phyloP scores from a whole-genome alignment of 495 filamentous ascomycete species.

The Penicillium riverlandense region DNA sequence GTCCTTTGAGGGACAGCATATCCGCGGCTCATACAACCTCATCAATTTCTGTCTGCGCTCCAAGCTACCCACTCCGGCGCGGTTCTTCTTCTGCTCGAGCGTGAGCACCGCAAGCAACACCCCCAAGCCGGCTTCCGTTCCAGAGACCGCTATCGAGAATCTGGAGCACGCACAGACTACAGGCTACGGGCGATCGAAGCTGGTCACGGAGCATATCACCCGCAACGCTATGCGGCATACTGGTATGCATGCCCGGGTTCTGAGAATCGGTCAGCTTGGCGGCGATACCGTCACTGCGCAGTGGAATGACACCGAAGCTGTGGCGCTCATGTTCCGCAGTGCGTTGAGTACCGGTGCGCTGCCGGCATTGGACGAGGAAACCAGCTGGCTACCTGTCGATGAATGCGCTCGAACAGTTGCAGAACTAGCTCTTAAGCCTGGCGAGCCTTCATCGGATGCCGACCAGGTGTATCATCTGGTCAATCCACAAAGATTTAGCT shows the following conservation, averaged over 20 bases:
- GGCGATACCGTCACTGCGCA: constrained; percentile 48
- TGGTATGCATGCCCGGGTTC: constrained; percentile 27
- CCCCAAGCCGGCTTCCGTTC: constrained; percentile 26
- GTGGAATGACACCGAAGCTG: constrained; percentile 60
- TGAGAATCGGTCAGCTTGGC: constrained; percentile 58
- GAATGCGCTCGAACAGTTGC: constrained; percentile 22
- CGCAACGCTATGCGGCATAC: constrained; percentile 31
- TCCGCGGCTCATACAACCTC: constrained; percentile 52
- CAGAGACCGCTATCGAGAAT: constrained; percentile 40
- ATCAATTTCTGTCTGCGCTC: constrained; percentile 46
- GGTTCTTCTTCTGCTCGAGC: constrained; percentile 57
- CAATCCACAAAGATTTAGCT: constrained; percentile 43
- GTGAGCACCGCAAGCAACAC: constrained; percentile 39
- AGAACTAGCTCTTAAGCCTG: constrained; percentile 10
- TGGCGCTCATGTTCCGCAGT: constrained; percentile 53
- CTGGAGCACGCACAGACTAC: constrained; percentile 42
- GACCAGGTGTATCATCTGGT: constrained; percentile 46
- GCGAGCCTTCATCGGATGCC: background rate
- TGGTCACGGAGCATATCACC: constrained; percentile 53
- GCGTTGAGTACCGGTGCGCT: constrained; percentile 41
- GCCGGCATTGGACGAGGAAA: constrained; percentile 49
- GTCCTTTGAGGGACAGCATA: constrained; percentile 52
- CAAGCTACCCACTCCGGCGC: constrained; percentile 18
- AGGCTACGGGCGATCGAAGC: constrained; percentile 57
- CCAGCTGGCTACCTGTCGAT: constrained; percentile 41